Base-by-base conservation (phyloP, 2,329 filamentous ascomycete species). In the Harringtonia aguacate region DNA sequence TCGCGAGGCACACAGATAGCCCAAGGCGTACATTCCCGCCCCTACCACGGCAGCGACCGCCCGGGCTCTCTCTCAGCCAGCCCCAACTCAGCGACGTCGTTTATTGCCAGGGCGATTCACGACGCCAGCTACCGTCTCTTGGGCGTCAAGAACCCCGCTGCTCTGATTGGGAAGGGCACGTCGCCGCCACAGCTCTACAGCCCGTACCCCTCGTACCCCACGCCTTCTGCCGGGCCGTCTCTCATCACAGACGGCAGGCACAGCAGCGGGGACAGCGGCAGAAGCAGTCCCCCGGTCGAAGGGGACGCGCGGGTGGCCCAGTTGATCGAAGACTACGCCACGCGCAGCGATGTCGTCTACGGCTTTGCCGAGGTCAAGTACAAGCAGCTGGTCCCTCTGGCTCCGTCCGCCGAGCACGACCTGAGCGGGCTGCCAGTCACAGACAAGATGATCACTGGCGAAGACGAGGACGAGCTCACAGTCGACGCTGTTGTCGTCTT, bases 341-440 rank as follows among this genome's bases (percentile, higher is more conserved):
- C 88, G 28, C 76, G 89, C 33, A 95, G 89, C 58, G 89, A 98
- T 60, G 92, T 95, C 37, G 89, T 98, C 3, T 98, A 89, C 60
- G 89, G 90, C 4, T 97, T 98, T 62, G 92, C 92, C 7, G 90
- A 98, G 64, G 90, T 98, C 58, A 98, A 98, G 63, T 95, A 94
- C 64, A 92, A 94, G 62, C 92, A 98, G 62, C 74, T 98, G n/a
- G 78, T 95, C 40, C 92, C 92, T 4, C 68, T 92, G 36, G 80
- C 86, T 1, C 92, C 90, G 1, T 90, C 85, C 0, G 76, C 75
- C 52, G 79, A 86, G 39, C 79, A 84, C 52, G 79, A 78, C 7
- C 71, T 87, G 4, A 81, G 82, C 8, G 79, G 81, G 14, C 61
- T 74, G n/a, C 65, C 67, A 4, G 43, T 41, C 4, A 58, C 67